phyloP scores from a whole-genome alignment of 306 rosid genomes.

The Styphnolobium japonicum region DNA sequence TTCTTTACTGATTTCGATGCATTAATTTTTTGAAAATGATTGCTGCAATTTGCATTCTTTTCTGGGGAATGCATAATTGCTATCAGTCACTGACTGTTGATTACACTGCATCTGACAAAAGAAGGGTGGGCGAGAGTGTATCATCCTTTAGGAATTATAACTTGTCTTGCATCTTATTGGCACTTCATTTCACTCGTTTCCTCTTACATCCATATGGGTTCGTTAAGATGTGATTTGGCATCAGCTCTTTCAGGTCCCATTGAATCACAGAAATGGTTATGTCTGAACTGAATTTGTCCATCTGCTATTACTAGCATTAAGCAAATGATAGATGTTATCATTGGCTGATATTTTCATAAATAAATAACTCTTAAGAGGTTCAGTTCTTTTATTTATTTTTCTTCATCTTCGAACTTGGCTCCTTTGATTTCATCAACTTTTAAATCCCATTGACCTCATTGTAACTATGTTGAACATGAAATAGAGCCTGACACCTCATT shows the following conservation, averaged over 20 bases:
- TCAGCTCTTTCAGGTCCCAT: background rate
- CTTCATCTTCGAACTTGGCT: background rate
- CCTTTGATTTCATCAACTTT: no score
- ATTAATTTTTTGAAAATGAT: background rate
- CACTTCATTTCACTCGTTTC: background rate
- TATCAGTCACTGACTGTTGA: background rate
- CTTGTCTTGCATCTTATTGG: background rate
- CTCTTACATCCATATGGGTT: background rate
- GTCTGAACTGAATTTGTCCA: background rate
- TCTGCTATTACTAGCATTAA: background rate
- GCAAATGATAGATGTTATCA: background rate
- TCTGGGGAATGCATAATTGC: slow-evolving; percentile 3
- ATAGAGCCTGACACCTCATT: background rate
- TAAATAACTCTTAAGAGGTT: background rate
- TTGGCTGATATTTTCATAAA: no score
- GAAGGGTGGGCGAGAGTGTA: background rate
- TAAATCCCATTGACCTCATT: background rate
- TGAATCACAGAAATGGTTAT: background rate
- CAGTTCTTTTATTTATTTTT: no score
- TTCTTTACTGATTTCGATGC: slow-evolving; percentile 8
- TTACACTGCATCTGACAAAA: slow-evolving; percentile 5
- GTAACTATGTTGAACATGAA: background rate
- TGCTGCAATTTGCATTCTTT: background rate
- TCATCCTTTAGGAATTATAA: background rate
- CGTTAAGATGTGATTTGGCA: background rate